Percentiles rank a stretch among this genome's conserved stretches.
Conservation (phyloP, 2,329 filamentous ascomycete genomes). For the Colletotrichum sidae region DNA sequence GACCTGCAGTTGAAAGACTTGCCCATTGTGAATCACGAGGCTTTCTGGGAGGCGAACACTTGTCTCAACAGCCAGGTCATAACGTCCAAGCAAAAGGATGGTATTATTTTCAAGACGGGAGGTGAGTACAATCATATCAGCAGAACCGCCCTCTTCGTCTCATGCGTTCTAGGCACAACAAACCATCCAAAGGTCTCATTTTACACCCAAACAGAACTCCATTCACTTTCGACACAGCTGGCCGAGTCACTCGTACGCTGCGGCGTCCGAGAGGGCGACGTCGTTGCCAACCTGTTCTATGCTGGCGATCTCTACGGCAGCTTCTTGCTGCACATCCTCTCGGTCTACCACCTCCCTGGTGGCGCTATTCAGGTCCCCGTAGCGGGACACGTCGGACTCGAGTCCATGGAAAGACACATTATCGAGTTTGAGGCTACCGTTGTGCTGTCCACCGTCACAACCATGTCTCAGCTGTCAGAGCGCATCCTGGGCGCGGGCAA, state of each 20-base stretch:
- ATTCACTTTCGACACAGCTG: constrained; percentile 20
- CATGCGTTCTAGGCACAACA: constrained; percentile 14
- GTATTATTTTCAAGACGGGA: constrained; percentile 31
- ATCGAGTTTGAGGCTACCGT: constrained; percentile 28
- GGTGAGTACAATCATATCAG: not conserved
- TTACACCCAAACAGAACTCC: constrained; percentile 23
- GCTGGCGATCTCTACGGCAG: constrained; percentile 34
- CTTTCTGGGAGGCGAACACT: constrained; percentile 29
- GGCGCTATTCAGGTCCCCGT: constrained; percentile 28
- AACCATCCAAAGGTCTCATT: constrained; percentile 32
- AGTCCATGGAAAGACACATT: constrained; percentile 31
- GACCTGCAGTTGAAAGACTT: constrained; percentile 3
- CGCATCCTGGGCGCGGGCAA: constrained; percentile 8
- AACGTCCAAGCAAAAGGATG: constrained; percentile 29
- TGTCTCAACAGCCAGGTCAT: constrained; percentile 29
- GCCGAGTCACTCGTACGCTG: constrained; percentile 26
- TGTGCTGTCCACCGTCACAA: constrained; percentile 26
- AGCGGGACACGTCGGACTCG: constrained; percentile 21
- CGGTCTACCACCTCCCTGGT: constrained; percentile 23
- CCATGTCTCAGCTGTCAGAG: constrained; percentile 26
- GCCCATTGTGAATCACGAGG: constrained; percentile 22
- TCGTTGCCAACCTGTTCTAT: constrained; percentile 32
- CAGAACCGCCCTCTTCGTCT: not conserved
- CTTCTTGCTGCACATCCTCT: constrained; percentile 31
- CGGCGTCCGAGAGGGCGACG: constrained; percentile 19